A percentile compares a stretch with the other conserved stretches of the same genome.
phyloP scores from a whole-genome alignment of 1,139 yeast species.

The Kodamaea alishanica region DNA sequence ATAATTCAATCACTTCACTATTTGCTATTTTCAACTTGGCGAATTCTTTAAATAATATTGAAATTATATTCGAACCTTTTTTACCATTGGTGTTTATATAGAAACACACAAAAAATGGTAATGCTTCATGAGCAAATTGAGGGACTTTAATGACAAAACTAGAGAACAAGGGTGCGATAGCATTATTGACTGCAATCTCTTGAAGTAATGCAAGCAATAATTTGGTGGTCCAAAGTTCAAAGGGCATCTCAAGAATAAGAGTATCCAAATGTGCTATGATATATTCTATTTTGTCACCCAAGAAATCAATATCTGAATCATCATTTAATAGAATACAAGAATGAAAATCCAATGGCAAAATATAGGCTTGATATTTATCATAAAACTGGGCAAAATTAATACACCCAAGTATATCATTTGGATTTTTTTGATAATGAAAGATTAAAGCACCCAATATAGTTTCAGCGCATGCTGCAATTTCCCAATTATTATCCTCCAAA shows the following conservation, averaged over 20 bases:
- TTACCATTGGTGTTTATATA: conserved; percentile 17
- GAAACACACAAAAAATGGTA: conserved; percentile 26
- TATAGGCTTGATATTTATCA: conserved; percentile 14
- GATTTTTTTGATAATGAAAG: conserved; percentile 16
- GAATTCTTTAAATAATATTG: conserved; percentile 12
- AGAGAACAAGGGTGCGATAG: conserved; percentile 23
- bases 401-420: conserved; percentile 16
- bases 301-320: conserved; percentile 15
- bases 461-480: conserved; percentile 32
- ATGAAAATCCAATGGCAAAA: conserved; percentile 33
- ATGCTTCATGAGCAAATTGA: conserved; percentile 18
- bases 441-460: conserved; percentile 37
- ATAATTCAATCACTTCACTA: conserved; percentile 21
- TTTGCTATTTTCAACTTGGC: conserved; percentile 9
- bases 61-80: conserved; percentile 11
- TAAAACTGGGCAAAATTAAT: conserved; percentile 16
- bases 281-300: conserved; percentile 14
- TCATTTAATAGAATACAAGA: conserved; percentile 30
- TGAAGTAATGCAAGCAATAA: conserved; percentile 32
- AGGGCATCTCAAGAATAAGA: conserved; percentile 5
- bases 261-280: conserved; percentile 12
- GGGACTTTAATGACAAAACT: conserved; percentile 23
- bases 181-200: conserved; percentile 26
- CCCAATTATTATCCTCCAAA: conserved; percentile 13
- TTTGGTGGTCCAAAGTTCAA: conserved; percentile 28